Evolutionary conservation across 495 filamentous ascomycete genomes (phyloP), one percentile per base, ranked within the genome.

Genomic region (Bombardia bombarda): DNA sequence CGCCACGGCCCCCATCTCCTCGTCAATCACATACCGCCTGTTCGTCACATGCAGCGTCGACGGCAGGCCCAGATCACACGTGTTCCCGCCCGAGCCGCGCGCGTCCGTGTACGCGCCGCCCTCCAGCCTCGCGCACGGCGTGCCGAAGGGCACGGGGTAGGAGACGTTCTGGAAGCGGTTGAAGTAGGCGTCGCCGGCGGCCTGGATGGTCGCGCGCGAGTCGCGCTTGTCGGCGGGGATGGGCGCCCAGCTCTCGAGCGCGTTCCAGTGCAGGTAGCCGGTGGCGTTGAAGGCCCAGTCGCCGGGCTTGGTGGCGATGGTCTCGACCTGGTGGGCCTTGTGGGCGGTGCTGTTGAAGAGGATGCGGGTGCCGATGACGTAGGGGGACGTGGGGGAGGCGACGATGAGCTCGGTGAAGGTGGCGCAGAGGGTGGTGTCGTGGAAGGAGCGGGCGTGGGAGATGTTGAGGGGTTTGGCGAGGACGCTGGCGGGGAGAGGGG

Each of bases 21-120:
- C 67, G 45, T 75, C 71, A 32, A 75, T 67, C 7, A 75, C 67
- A 42, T 72, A 73, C 20, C 67, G 62, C 20, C 71, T 46, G 46
- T 69, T 66, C 1, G 40, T 39, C 19, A 73, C 49, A 14, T 43
- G 23, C 8, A 69, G 58, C 10, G 63, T 65, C 32, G 47, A 61
- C 4, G 58, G 55, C 22, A 68, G 53, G 2, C 60, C 63, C 3
- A 65, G 53, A 18, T 61, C 49, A 28, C 66, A 70, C 18, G 56
- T 58, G 16, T 62, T 47, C 13, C 42, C 56, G 53, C 38, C 43
- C 56, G 0, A 38, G 50, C 7, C 49, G 49, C 32, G 57, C 55
- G 1, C 46, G 3, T 60, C 66, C 9, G 63, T 69, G 45, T 67
- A 67, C 34, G 44, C 16, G 6, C 69, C 67, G 12, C 70, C 70